Conservation (phyloP, 495 filamentous ascomycete species). For the Glarea lozoyensis region DNA sequence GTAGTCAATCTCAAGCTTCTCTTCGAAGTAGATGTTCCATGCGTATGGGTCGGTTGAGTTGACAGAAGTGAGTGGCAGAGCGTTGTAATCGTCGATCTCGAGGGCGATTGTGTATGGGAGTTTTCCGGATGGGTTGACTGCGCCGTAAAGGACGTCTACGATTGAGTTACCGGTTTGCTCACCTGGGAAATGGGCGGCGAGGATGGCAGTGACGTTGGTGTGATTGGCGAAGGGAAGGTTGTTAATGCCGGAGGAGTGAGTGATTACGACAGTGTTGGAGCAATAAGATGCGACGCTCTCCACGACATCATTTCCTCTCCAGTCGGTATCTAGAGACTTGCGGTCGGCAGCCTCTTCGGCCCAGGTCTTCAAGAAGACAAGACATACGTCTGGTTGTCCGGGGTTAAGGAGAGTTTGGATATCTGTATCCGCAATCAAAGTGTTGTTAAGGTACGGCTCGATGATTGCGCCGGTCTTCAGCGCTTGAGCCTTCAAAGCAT, state of each 20-base stretch:
- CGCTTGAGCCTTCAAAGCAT: constrained; percentile 71
- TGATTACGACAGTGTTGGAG: constrained; percentile 89
- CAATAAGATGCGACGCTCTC: constrained; percentile 63
- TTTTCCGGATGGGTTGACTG: constrained; percentile 70
- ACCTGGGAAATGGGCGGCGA: constrained; percentile 86
- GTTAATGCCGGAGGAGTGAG: constrained; percentile 73
- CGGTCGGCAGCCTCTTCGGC: constrained; percentile 86
- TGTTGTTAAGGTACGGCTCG: constrained; percentile 67
- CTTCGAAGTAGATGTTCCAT: constrained; percentile 81
- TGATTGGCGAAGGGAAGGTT: constrained; percentile 48
- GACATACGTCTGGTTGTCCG: constrained; percentile 11
- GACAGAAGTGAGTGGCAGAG: constrained; percentile 50
- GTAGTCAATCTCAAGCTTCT: constrained; percentile 91
- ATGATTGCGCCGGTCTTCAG: constrained; percentile 49
- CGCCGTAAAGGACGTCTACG: constrained; percentile 84
- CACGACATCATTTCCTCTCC: constrained; percentile 76
- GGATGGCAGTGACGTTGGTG: constrained; percentile 56
- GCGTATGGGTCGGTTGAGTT: constrained; percentile 64
- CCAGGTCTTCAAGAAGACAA: constrained; percentile 81
- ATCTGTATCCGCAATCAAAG: constrained; percentile 58
- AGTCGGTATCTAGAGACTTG: constrained; percentile 75
- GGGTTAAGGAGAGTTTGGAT: constrained; percentile 52
- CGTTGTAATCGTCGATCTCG: constrained; percentile 75
- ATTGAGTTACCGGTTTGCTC: constrained; percentile 87
- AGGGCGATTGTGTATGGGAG: constrained; percentile 57